Evolutionary conservation across 177 flowering plant genomes (phyloP).

Genomic region (Vitis hybrid): DNA sequence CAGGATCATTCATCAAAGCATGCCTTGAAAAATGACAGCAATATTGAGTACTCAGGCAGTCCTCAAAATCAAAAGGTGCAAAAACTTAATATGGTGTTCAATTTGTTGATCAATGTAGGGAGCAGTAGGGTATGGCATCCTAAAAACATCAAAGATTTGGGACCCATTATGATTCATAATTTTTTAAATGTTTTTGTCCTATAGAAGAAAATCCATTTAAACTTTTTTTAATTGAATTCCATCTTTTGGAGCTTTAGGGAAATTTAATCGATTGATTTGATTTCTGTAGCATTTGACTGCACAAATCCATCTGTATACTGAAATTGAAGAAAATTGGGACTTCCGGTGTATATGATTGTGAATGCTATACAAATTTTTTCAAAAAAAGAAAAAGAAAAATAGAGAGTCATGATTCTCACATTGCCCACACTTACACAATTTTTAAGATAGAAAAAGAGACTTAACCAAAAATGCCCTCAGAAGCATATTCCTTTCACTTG

Average conservation of each 20-base stretch:
- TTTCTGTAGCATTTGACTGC: not conserved
- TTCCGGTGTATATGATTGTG: too few species aligned
- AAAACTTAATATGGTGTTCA: not conserved
- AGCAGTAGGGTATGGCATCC: not conserved
- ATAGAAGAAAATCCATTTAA: not conserved
- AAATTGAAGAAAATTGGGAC: not conserved
- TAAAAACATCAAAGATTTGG: not conserved
- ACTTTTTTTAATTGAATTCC: not conserved
- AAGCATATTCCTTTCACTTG: too few species aligned
- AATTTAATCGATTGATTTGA: not conserved
- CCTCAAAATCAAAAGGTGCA: slow-evolving; percentile 33
- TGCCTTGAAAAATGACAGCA: slow-evolving; percentile 18
- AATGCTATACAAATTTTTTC: too few species aligned
- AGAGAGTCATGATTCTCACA: too few species aligned
- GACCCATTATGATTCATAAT: not conserved
- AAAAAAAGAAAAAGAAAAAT: too few species aligned
- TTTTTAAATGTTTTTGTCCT: not conserved
- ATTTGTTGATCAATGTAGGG: not conserved
- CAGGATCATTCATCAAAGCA: slow-evolving; percentile 33
- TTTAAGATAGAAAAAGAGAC: too few species aligned
- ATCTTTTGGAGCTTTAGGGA: not conserved
- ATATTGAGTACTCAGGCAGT: slow-evolving; percentile 28
- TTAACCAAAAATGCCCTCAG: too few species aligned
- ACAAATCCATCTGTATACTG: not conserved
- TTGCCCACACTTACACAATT: too few species aligned